Base-by-base conservation (phyloP, 2,329 filamentous ascomycete genomes). In the Sphaceloma murrayae region DNA sequence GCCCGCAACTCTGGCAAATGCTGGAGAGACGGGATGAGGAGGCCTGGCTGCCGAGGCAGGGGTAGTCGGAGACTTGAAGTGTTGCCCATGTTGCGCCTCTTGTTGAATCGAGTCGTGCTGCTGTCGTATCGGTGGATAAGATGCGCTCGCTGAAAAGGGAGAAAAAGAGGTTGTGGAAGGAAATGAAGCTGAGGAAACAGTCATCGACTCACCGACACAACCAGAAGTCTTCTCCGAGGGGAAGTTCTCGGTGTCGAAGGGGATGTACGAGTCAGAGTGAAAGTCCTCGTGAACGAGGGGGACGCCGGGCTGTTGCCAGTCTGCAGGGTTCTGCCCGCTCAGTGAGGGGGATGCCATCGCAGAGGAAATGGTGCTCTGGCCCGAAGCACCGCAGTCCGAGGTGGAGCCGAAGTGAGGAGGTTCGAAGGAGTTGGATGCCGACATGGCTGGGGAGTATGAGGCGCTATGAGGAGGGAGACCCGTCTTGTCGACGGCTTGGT, bases 201-300 rank as follows among this genome's bases (percentile, higher is more conserved):
- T 49, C 47, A 49, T 51, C 48, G 58, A 70, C 68, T 70, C 63
- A 71, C 68, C 68, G 55, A 72, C 66, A 60, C 64, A 71, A 38
- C 62, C 63, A 30, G 57, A 36, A 16, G 29, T 49, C 58, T 70
- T 69, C 48, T 68, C 62, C 34, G 58, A 60, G 30, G 66, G 64
- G 47, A 73, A 68, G 24, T 53, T 58, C 4, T 73, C 67, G 47
- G 68, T 68, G 42, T 74, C 65, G 57, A 77, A 76, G 38, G 83
- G 74, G 30, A 70, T 65, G 52, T 73, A 69, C 58, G 72, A 73
- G 56, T 70, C 67, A 48, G 73, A 67, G 11, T 19, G 31, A 31
- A 62, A 65, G 59, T 71, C 75, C 56, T 69, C 67, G 53, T 72
- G 70, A 40, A 83, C 74, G 49, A 85, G 82, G 56, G 69, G 66